Evolutionary conservation across 345 rosid species (phyloP), one percentile per base, ranked within the genome.

Genomic region (Zanthoxylum bungeanum): DNA sequence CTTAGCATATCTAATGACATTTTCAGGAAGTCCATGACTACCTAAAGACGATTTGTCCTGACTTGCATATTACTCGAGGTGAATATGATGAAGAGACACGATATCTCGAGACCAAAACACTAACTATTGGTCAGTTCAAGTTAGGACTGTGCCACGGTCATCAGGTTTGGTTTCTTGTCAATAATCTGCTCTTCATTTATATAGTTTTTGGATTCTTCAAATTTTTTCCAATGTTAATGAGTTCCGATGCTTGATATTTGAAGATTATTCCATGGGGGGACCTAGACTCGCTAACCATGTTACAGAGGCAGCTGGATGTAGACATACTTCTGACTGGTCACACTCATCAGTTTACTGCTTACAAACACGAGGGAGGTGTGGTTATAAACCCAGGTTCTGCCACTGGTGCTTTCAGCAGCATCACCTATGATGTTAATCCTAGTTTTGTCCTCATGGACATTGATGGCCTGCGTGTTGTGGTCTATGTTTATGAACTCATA

Each of bases 241-340:
- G 9, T 51, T 66, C 44, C 30, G 56, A 40, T 67, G 12, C 46
- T 64, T 44, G 39, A 63, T 76, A 49, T 64, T 47, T 25, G 47
- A 77, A 92, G 98, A 97, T 94, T 49, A 78, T 92, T 78, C 98
- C 98, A 9, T 94, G 98, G 98, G 98, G 98, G 47, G 98, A 94
- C 82, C 77, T 94, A 61, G 98, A 94, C 57, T 92, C 98, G 3
- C 83, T 94, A 51, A 92, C 98, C 37, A 92, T 94, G 98, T 88
- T 94, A 24, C 98, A 94, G 77, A 87, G 98, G 72, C 97, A 92
- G 75, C 87, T 94, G 69, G 98, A 89, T 28, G 98, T 94, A 2
- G 98, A 94, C 84, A 94, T 92, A 52, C 96, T 92, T 21, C 91
- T 94, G 60, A 94, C 98, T 0, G 98, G 98, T 64, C 97, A 90